Evolutionary conservation across 495 filamentous ascomycete species (phyloP).

Genomic region (Tetracladium marchalianum): DNA sequence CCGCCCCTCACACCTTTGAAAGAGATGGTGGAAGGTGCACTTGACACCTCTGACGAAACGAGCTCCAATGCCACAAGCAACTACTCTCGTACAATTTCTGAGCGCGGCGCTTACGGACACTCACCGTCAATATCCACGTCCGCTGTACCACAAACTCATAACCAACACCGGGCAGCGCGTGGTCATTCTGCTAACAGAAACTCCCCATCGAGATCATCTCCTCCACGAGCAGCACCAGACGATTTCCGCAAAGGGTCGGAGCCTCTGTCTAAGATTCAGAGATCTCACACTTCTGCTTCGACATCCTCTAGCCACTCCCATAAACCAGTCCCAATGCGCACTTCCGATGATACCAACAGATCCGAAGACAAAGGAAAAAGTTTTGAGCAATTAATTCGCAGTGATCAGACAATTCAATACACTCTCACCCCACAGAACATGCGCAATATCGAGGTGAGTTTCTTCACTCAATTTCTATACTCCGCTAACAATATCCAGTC

Average conservation of each 20-base stretch:
- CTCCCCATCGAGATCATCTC: slow-evolving; percentile 12
- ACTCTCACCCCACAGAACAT: slow-evolving; percentile 86
- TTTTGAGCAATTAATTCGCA: slow-evolving; percentile 85
- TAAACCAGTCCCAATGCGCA: slow-evolving; percentile 35
- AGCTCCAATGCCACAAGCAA: slow-evolving; percentile 13
- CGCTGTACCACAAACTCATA: not conserved
- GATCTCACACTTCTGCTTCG: slow-evolving; percentile 25
- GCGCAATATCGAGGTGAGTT: slow-evolving; percentile 58
- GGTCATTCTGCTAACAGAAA: not conserved
- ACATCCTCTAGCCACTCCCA: slow-evolving; percentile 30
- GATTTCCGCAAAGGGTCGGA: not conserved
- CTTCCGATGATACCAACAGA: slow-evolving; percentile 35
- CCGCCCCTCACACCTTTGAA: slow-evolving; percentile 25
- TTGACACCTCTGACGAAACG: slow-evolving; percentile 25
- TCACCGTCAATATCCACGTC: slow-evolving; percentile 9
- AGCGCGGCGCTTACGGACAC: slow-evolving; percentile 4
- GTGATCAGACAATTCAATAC: slow-evolving; percentile 85
- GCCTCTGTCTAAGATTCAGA: slow-evolving; percentile 1
- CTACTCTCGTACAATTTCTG: slow-evolving; percentile 5
- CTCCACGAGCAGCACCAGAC: slow-evolving; percentile 1
- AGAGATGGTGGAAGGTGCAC: slow-evolving; percentile 26
- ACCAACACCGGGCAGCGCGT: not conserved
- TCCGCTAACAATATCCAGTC: slow-evolving; percentile 5
- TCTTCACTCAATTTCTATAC: not conserved
- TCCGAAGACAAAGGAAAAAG: slow-evolving; percentile 30